A percentile compares a stretch with the other conserved stretches of the same genome.
phyloP scores from a whole-genome alignment of 2,329 filamentous ascomycete species.

The Trichoderma pleuroti region DNA sequence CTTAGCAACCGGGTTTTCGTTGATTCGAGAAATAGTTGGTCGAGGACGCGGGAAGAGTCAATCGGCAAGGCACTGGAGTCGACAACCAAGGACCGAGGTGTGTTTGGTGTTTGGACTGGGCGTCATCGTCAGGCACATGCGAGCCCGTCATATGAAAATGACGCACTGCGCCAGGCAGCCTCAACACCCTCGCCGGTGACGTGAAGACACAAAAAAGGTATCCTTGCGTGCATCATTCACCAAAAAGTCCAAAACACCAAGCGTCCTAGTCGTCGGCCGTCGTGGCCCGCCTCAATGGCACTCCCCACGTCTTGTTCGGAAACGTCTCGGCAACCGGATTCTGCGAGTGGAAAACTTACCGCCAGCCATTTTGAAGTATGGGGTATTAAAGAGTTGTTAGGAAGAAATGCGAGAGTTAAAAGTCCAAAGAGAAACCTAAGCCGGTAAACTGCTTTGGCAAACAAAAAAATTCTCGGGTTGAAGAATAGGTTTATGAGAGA shows the following conservation, averaged over 20 bases:
- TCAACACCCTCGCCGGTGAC: background rate
- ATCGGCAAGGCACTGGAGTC: background rate
- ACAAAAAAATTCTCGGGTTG: constrained; percentile 17
- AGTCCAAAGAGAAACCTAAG: constrained; percentile 17
- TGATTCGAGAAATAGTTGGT: background rate
- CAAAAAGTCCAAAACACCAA: background rate
- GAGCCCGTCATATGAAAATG: constrained; percentile 20
- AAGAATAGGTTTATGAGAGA: constrained; percentile 6
- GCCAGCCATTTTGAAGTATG: constrained; percentile 42
- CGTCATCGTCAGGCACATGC: background rate
- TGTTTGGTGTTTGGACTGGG: constrained; percentile 33
- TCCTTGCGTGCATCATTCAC: background rate
- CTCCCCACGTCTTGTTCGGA: constrained; percentile 4
- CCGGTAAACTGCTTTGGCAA: constrained; percentile 18
- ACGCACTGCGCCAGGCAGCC: constrained; percentile 14
- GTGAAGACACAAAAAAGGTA: background rate
- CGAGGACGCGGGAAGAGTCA: background rate
- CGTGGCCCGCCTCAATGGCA: constrained; percentile 25
- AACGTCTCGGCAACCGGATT: background rate
- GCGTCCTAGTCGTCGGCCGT: background rate
- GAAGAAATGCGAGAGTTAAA: constrained; percentile 14
- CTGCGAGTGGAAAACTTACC: constrained; percentile 35
- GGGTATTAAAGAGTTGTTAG: constrained; percentile 17
- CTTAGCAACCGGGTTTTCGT: background rate
- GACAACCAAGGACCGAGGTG: background rate